These are phyloP conservation scores for Pseudovirgaria hyperparasitica DNA, from an alignment of 2,329 filamentous ascomycete species.

Conservation along the genomic window DNA sequence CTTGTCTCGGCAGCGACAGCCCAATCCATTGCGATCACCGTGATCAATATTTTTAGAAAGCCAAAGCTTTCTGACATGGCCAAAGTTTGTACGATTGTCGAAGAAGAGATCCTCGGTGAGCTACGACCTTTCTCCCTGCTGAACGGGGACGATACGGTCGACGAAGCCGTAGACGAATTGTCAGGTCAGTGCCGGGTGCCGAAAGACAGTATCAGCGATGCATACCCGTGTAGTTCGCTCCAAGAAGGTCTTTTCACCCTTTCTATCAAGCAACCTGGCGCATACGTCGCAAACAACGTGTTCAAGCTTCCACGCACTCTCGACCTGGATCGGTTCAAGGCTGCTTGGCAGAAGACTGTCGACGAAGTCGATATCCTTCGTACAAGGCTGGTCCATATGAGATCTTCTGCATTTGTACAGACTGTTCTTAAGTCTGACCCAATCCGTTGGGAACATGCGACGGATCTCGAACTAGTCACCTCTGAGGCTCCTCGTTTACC, in stretches of 20 bases:
- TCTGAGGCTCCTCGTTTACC: slow-evolving; percentile 9
- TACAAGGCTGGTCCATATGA: slow-evolving; percentile 26
- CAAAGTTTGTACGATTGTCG: slow-evolving; percentile 9
- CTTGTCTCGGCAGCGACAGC: slow-evolving; percentile 16
- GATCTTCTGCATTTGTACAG: slow-evolving; percentile 16
- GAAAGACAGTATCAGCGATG: slow-evolving; percentile 21
- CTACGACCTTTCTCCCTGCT: slow-evolving; percentile 15
- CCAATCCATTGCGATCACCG: slow-evolving; percentile 15
- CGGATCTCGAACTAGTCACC: slow-evolving; percentile 11
- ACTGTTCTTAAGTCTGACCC: slow-evolving; percentile 15
- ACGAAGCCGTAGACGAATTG: slow-evolving; percentile 11
- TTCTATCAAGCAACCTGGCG: slow-evolving; percentile 33
- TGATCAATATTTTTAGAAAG: slow-evolving; percentile 19
- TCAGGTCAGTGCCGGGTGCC: slow-evolving; percentile 12
- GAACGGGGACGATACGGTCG: slow-evolving; percentile 3
- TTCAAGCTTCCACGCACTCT: slow-evolving; percentile 26
- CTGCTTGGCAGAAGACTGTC: slow-evolving; percentile 33
- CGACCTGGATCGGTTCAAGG: slow-evolving; percentile 30
- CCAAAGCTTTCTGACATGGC: slow-evolving; percentile 19
- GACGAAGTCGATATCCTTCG: slow-evolving; percentile 35
- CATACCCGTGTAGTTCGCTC: slow-evolving; percentile 28
- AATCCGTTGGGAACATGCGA: slow-evolving; percentile 13
- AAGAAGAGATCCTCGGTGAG: slow-evolving; percentile 3
- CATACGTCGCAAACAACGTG: slow-evolving; percentile 36
- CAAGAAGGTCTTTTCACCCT: slow-evolving; percentile 35